A percentile compares a stretch with the other conserved stretches of the same genome.
Conservation (phyloP, 352 stramenopile species). For the Phytophthora pistaciae region DNA sequence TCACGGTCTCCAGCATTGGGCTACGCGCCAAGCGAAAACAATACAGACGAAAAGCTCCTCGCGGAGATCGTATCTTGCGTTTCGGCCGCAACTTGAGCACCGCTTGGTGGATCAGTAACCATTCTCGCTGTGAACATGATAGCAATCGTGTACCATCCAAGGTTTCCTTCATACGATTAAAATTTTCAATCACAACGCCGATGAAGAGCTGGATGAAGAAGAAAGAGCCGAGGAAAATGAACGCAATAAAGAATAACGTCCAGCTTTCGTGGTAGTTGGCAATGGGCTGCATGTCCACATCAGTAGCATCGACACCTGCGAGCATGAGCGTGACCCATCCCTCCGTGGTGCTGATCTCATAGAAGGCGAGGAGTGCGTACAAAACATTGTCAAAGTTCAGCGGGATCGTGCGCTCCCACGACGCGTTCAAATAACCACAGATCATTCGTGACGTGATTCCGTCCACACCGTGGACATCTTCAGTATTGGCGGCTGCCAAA, state of each 20-base stretch:
- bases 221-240: slow-evolving; percentile 90
- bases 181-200: slow-evolving; percentile 93
- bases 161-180: slow-evolving; percentile 81
- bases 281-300: slow-evolving; percentile 91
- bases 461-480: slow-evolving; percentile 16
- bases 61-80: slow-evolving; percentile 59
- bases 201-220: slow-evolving; percentile 95
- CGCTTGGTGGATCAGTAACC: slow-evolving; percentile 69
- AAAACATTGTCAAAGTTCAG: slow-evolving; percentile 87
- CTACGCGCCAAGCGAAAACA: slow-evolving; percentile 52
- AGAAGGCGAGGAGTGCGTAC: slow-evolving; percentile 70
- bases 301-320: slow-evolving; percentile 81
- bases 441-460: slow-evolving; percentile 53
- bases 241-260: slow-evolving; percentile 89
- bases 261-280: slow-evolving; percentile 73
- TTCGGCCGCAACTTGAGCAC: slow-evolving; percentile 50
- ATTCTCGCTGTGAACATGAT: slow-evolving; percentile 78
- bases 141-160: slow-evolving; percentile 72
- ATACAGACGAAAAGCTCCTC: slow-evolving; percentile 40
- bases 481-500: background rate
- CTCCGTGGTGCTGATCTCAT: slow-evolving; percentile 93
- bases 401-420: slow-evolving; percentile 59
- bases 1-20: slow-evolving; percentile 73
- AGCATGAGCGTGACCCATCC: slow-evolving; percentile 91
- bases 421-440: slow-evolving; percentile 48